Percentiles rank a stretch among this genome's conserved stretches.
phyloP scores from a whole-genome alignment of 2,329 filamentous ascomycete species.

The Pyrenophora tritici-repentis region DNA sequence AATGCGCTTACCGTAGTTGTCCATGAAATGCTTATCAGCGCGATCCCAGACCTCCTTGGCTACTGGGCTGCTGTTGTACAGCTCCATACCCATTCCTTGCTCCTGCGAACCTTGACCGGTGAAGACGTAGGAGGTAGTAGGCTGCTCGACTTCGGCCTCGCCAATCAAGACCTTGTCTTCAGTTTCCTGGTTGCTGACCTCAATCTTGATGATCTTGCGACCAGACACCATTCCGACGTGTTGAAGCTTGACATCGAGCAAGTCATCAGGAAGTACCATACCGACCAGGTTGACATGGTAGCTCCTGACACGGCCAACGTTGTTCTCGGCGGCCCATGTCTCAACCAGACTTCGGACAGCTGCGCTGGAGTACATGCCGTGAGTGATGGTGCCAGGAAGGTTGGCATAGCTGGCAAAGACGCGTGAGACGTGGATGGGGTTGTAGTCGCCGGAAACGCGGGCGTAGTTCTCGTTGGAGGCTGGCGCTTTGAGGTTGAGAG shows the following conservation, averaged over 20 bases:
- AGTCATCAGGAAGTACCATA: conserved; percentile 97
- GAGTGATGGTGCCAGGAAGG: conserved; percentile 94
- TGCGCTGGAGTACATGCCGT: conserved; percentile 99
- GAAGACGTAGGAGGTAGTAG: conserved; percentile 95
- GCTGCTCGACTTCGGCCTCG: conserved; percentile 97
- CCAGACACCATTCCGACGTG: conserved; percentile 97
- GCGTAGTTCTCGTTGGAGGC: conserved; percentile 98
- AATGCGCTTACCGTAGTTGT: conserved; percentile 81
- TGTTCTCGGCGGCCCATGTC: conserved; percentile 99
- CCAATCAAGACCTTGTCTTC: conserved; percentile 95
- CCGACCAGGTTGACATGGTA: conserved; percentile 97
- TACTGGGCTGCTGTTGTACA: conserved; percentile 90
- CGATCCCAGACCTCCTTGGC: conserved; percentile 92
- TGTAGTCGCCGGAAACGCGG: conserved; percentile 96
- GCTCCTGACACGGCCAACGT: conserved; percentile 93
- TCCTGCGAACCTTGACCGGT: conserved; percentile 98
- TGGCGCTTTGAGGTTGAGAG: conserved; percentile 85
- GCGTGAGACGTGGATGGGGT: conserved; percentile 96
- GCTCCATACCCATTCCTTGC: conserved; percentile 99
- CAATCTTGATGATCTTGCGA: conserved; percentile 99
- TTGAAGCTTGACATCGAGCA: conserved; percentile 91
- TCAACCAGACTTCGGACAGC: conserved; percentile 94
- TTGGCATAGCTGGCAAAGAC: conserved; percentile 96
- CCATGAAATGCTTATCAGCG: conserved; percentile 96
- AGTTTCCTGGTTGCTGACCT: conserved; percentile 91